These are phyloP conservation scores for Multifurca ochricompacta DNA, from an alignment of 768 basidiomycete genomes.

Conservation along the genomic window DNA sequence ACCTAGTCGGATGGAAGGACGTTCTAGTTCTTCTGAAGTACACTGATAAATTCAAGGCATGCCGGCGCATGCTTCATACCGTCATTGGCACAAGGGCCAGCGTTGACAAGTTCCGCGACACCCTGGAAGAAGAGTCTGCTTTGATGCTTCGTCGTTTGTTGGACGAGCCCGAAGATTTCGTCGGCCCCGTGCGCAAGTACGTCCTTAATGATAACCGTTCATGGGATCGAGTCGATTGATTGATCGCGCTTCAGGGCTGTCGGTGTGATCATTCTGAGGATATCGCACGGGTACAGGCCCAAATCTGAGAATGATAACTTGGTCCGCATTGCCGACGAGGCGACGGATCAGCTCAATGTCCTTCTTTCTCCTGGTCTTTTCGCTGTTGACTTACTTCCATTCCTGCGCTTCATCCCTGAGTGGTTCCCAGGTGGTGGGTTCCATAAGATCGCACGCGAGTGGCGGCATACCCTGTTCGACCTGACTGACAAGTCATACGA, in stretches of 20 bases:
- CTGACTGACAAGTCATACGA: slow-evolving; percentile 18
- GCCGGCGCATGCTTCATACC: slow-evolving; percentile 19
- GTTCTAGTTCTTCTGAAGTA: slow-evolving; percentile 22
- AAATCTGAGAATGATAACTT: slow-evolving; percentile 16
- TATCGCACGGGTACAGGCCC: slow-evolving; percentile 21
- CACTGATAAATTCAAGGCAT: slow-evolving; percentile 20
- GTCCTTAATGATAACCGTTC: background rate
- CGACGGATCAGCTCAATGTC: slow-evolving; percentile 18
- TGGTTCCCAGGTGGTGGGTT: slow-evolving; percentile 25
- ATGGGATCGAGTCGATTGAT: background rate
- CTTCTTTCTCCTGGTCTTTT: slow-evolving; percentile 16
- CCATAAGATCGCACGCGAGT: slow-evolving; percentile 21
- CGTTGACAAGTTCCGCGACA: slow-evolving; percentile 18
- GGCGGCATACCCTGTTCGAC: slow-evolving; percentile 17
- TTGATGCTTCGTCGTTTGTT: slow-evolving; percentile 17
- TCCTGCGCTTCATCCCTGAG: slow-evolving; percentile 22
- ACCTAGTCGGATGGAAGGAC: slow-evolving; percentile 21
- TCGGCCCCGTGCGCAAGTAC: slow-evolving; percentile 20
- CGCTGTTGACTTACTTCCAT: slow-evolving; percentile 22
- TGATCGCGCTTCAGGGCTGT: slow-evolving; percentile 10
- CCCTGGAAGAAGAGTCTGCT: slow-evolving; percentile 18
- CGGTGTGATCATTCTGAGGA: slow-evolving; percentile 20
- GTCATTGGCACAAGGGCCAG: slow-evolving; percentile 18
- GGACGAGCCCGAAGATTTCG: slow-evolving; percentile 16
- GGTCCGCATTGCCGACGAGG: slow-evolving; percentile 23